Conservation (phyloP, 1,284 basidiomycete species). For the Rugosomyces carneus region DNA sequence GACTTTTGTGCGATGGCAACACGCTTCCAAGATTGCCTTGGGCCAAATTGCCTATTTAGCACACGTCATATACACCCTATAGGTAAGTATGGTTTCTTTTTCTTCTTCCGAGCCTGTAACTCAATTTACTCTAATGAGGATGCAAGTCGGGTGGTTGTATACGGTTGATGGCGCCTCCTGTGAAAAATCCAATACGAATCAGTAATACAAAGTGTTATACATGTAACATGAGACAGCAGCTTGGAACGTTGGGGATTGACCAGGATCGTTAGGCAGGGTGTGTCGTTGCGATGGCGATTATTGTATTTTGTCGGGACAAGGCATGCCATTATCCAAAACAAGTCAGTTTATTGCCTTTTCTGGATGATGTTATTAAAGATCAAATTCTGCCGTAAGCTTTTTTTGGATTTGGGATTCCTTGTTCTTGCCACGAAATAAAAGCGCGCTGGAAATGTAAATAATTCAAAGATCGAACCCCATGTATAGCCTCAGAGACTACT, state of each 20-base stretch:
- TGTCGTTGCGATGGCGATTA: not conserved
- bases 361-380: conserved; percentile 1
- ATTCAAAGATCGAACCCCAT: conserved; percentile 21
- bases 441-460: not conserved
- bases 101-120: not conserved
- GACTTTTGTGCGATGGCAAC: conserved; percentile 75
- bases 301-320: not conserved
- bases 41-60: conserved; percentile 65
- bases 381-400: not conserved
- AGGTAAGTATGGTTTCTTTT: conserved; percentile 33
- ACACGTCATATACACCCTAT: conserved; percentile 51
- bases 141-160: conserved; percentile 56
- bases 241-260: conserved; percentile 25
- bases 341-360: conserved; percentile 9
- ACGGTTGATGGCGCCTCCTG: conserved; percentile 64
- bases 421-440: conserved; percentile 7
- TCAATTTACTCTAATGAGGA: conserved; percentile 29
- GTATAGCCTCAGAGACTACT: conserved; percentile 43
- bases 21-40: conserved; percentile 59
- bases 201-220: conserved; percentile 54
- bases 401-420: conserved; percentile 6
- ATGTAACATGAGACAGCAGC: conserved; percentile 39
- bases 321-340: not conserved
- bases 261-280: not conserved
- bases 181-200: conserved; percentile 68